Percentiles rank a stretch among this genome's conserved stretches.
These are phyloP conservation scores for Endogone sp. DNA, from an alignment of 192 early-diverging fungal species.

Conservation along the genomic window DNA sequence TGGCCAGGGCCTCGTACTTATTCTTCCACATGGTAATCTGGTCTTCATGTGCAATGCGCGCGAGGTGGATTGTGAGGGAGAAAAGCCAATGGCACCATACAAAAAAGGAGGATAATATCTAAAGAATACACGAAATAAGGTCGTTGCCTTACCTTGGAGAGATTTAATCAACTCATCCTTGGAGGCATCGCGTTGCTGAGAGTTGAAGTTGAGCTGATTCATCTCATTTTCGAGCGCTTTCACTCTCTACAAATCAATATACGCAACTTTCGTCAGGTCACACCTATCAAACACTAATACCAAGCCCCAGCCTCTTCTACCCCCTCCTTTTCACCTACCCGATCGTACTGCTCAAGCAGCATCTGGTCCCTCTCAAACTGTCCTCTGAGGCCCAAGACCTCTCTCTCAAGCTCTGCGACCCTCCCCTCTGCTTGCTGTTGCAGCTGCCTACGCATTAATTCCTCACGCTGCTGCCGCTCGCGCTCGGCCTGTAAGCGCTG, in stretches of 20 bases:
- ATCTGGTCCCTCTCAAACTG: slow-evolving; percentile 83
- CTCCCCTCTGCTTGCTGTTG: slow-evolving; percentile 76
- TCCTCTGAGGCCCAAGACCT: slow-evolving; percentile 71
- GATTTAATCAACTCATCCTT: slow-evolving; percentile 84
- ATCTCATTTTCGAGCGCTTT: slow-evolving; percentile 84
- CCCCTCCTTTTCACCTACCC: slow-evolving; percentile 34
- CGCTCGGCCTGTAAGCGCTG: slow-evolving; percentile 69
- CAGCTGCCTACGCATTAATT: slow-evolving; percentile 77
- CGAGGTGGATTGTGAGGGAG: neutral
- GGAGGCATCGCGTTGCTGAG: slow-evolving; percentile 68
- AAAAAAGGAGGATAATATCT: no score
- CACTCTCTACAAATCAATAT: slow-evolving; percentile 54
- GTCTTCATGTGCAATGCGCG: slow-evolving; percentile 34
- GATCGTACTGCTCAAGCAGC: slow-evolving; percentile 83
- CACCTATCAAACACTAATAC: neutral
- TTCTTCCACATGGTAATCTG: slow-evolving; percentile 96
- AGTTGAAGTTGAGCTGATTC: slow-evolving; percentile 59
- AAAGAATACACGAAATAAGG: neutral
- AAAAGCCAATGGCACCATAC: neutral
- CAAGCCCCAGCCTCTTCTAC: neutral
- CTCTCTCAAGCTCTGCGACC: slow-evolving; percentile 73
- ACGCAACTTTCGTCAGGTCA: neutral
- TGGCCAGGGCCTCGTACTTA: slow-evolving; percentile 97
- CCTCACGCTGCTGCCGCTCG: slow-evolving; percentile 67
- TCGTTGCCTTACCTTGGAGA: slow-evolving; percentile 69